phyloP scores from a whole-genome alignment of 116 monocot genomes.

The Cymodocea nodosa region DNA sequence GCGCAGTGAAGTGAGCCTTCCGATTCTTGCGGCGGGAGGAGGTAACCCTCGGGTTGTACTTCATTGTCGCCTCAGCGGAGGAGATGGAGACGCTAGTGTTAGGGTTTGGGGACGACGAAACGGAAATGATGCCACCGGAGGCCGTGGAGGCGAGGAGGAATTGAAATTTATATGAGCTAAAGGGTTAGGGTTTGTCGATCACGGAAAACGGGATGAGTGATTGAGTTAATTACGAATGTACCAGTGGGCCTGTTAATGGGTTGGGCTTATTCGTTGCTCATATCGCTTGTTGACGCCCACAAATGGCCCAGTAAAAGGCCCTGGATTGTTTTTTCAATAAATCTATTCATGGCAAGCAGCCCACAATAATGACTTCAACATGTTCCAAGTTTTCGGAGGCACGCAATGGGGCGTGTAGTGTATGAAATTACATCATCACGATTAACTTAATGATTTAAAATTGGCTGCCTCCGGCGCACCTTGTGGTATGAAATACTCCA shows the following conservation, averaged over 20 bases:
- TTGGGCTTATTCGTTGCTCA: not conserved
- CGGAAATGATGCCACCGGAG: not conserved
- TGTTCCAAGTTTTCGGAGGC: too few relatives aligned
- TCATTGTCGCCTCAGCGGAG: slow-evolving; percentile 16
- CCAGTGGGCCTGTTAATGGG: not conserved
- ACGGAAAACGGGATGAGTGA: not conserved
- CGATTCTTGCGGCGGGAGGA: slow-evolving; percentile 50
- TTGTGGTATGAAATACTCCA: too few relatives aligned
- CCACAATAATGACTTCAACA: too few relatives aligned
- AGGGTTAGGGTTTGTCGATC: not conserved
- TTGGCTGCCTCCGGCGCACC: too few relatives aligned
- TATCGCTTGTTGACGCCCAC: too few relatives aligned
- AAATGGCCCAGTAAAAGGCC: too few relatives aligned
- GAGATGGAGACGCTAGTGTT: not conserved
- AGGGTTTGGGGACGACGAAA: not conserved
- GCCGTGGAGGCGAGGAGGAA: not conserved
- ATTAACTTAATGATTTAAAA: too few relatives aligned
- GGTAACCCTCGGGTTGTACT: slow-evolving; percentile 42
- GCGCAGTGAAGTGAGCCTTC: slow-evolving; percentile 51
- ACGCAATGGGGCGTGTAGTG: too few relatives aligned
- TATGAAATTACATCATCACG: too few relatives aligned
- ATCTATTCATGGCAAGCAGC: too few relatives aligned
- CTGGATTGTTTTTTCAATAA: too few relatives aligned
- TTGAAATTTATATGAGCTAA: not conserved
- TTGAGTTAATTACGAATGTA: not conserved